Evolutionary conservation across 768 basidiomycete species (phyloP).

Genomic region (Russula compacta): DNA sequence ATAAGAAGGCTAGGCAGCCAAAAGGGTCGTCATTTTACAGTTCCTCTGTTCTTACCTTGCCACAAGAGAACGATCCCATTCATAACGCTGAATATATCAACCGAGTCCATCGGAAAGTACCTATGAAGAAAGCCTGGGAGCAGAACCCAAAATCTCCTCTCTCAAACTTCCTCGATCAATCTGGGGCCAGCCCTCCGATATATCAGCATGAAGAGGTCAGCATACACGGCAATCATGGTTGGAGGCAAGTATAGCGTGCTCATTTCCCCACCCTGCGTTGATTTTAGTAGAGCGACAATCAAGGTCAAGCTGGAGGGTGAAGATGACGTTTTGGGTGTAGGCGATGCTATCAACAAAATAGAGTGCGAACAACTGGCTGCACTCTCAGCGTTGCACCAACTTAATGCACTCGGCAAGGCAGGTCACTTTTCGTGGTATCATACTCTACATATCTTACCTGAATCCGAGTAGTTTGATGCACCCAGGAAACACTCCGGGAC

Average conservation of each 20-base stretch:
- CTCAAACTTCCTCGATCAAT: slow-evolving; percentile 32
- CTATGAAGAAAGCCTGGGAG: slow-evolving; percentile 26
- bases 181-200: slow-evolving; percentile 20
- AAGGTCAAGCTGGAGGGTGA: slow-evolving; percentile 16
- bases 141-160: slow-evolving; percentile 47
- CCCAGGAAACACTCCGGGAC: background rate
- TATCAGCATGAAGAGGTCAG: slow-evolving; percentile 27
- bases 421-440: slow-evolving; percentile 25
- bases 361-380: slow-evolving; percentile 71
- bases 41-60: slow-evolving; percentile 9
- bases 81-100: slow-evolving; percentile 31
- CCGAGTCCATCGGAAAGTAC: slow-evolving; percentile 21
- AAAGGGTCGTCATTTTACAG: background rate
- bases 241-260: slow-evolving; percentile 34
- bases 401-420: slow-evolving; percentile 56
- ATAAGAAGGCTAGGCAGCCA: background rate
- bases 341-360: slow-evolving; percentile 49
- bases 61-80: slow-evolving; percentile 23
- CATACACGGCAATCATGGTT: slow-evolving; percentile 28
- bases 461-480: background rate
- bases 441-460: background rate
- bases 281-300: slow-evolving; percentile 16
- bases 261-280: background rate
- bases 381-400: slow-evolving; percentile 62
- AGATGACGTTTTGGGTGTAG: slow-evolving; percentile 46